Evolutionary conservation across 1,284 basidiomycete species (phyloP), one percentile per base, ranked within the genome.

Genomic region (Earliella scabrosa): DNA sequence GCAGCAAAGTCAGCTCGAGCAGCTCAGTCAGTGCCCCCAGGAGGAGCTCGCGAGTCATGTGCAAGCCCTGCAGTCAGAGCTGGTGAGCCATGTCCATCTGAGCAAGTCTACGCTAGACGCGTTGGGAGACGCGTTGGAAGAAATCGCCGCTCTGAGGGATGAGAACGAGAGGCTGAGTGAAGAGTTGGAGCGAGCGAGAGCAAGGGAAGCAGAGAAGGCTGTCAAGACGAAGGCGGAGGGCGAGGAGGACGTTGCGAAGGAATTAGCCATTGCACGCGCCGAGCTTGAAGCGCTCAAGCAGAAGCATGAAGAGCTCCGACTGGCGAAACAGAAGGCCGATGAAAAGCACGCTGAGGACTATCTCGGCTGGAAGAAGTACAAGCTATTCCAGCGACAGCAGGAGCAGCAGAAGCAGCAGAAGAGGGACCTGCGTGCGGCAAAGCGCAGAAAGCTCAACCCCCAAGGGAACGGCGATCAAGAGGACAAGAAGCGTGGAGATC

Each of bases 391-490:
- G 34, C 47, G 52, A 3, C 54, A 60, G 43, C 44, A 58, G 43
- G 43, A 51, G 48, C 38, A 24, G 7, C 18, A 16, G 39, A 24
- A 24, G n/a, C 13, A 34, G 32, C 32, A 18, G 5, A 29, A 6
- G 54, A 53, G 11, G 34, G n/a, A 13, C 50, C n/a, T n/a, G n/a
- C n/a, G 50, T 11, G 29, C 49, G 1, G 11, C 54, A 21, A 63
- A 63, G 41, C 59, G 60, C 24, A 54, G 62, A 34, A 61, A 56
- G 41, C 34, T 52, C 1, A 55, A 38, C 27, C 92, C 92, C 95
- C 52, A 86, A 85, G 9, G 93, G 69, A 54, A 92, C 79, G 32
- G 90, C 90, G 47, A 90, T 87, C 56, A 85, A 73, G 53, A 95
- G 80, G 62, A 84, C 81, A 48, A 47, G 16, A 54, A 93, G 80